Conservation (phyloP, 805 yeast genomes). For the Saturnispora ahearnii region DNA sequence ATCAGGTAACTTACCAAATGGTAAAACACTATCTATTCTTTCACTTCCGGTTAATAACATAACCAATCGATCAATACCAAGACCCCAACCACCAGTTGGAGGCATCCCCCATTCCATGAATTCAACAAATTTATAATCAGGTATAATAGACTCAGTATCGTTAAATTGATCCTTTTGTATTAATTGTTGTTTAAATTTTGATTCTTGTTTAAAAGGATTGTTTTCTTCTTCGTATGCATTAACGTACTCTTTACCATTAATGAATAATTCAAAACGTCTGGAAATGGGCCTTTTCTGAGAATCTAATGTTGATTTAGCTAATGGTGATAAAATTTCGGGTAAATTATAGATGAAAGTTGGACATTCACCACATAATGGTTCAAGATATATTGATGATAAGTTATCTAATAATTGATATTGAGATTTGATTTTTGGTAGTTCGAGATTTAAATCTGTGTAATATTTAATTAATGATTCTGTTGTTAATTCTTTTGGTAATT, state of each 20-base stretch:
- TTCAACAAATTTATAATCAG: conserved; percentile 63
- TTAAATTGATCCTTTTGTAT: conserved; percentile 34
- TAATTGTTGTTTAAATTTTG: conserved; percentile 56
- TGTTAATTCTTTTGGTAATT: conserved; percentile 34
- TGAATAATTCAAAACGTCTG: conserved; percentile 75
- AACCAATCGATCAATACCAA: conserved; percentile 82
- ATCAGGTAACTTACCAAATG: conserved; percentile 68
- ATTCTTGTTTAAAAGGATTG: conserved; percentile 61
- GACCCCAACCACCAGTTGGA: conserved; percentile 97
- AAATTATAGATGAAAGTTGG: conserved; percentile 79
- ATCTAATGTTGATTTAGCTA: conserved; percentile 57
- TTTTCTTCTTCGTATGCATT: conserved; percentile 98
- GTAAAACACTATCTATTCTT: conserved; percentile 66
- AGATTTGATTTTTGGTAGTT: conserved; percentile 33
- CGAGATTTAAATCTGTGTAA: conserved; percentile 29
- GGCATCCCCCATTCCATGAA: conserved; percentile 92
- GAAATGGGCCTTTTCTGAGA: conserved; percentile 31
- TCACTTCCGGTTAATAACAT: conserved; percentile 62
- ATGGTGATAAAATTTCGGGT: conserved; percentile 78
- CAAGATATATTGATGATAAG: conserved; percentile 40
- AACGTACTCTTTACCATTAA: conserved; percentile 69
- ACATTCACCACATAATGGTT: conserved; percentile 43
- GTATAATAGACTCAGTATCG: conserved; percentile 56
- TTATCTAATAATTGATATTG: conserved; percentile 34
- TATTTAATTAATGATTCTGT: conserved; percentile 35